These are phyloP conservation scores for Caulochytrium protostelioides DNA, from an alignment of 371 early-diverging fungal genomes.

Conservation along the genomic window DNA sequence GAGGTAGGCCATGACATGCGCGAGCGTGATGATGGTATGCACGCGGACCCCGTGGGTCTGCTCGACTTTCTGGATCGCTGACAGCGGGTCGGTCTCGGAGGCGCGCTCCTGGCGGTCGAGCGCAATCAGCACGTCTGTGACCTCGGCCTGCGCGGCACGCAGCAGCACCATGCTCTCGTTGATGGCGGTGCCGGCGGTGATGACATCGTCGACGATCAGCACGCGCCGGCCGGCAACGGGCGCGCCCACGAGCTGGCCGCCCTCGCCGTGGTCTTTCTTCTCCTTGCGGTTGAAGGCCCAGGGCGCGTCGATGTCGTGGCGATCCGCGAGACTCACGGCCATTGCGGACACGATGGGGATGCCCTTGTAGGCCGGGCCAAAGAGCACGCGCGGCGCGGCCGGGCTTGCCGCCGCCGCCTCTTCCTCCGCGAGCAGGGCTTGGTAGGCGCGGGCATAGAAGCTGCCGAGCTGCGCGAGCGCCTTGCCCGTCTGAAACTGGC, in stretches of 20 bases:
- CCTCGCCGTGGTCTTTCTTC: slow-evolving; percentile 95
- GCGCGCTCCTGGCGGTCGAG: slow-evolving; percentile 81
- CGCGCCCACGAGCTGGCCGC: slow-evolving; percentile 79
- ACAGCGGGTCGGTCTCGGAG: slow-evolving; percentile 29
- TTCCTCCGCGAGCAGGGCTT: background rate
- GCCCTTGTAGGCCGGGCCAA: slow-evolving; percentile 97
- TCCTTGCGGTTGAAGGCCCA: slow-evolving; percentile 93
- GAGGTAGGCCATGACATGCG: slow-evolving; percentile 69
- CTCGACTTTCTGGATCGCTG: slow-evolving; percentile 88
- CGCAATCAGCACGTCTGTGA: slow-evolving; percentile 72
- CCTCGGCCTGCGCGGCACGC: slow-evolving; percentile 29
- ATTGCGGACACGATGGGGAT: slow-evolving; percentile 76
- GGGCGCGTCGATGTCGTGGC: slow-evolving; percentile 41
- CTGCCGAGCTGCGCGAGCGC: slow-evolving; percentile 58
- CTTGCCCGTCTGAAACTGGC: slow-evolving; percentile 75
- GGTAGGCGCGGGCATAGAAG: slow-evolving; percentile 72
- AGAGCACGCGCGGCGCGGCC: slow-evolving; percentile 39
- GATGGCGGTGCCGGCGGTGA: slow-evolving; percentile 95
- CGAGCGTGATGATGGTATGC: slow-evolving; percentile 62
- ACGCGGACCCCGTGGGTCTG: slow-evolving; percentile 53
- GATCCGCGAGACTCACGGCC: slow-evolving; percentile 42
- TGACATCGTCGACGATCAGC: slow-evolving; percentile 90
- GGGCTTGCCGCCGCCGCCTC: background rate
- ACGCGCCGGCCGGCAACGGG: slow-evolving; percentile 42
- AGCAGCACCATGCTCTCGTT: slow-evolving; percentile 69